Evolutionary conservation across 139 green algal species (phyloP).

Genomic region (Edaphochlamys debaryana): DNA sequence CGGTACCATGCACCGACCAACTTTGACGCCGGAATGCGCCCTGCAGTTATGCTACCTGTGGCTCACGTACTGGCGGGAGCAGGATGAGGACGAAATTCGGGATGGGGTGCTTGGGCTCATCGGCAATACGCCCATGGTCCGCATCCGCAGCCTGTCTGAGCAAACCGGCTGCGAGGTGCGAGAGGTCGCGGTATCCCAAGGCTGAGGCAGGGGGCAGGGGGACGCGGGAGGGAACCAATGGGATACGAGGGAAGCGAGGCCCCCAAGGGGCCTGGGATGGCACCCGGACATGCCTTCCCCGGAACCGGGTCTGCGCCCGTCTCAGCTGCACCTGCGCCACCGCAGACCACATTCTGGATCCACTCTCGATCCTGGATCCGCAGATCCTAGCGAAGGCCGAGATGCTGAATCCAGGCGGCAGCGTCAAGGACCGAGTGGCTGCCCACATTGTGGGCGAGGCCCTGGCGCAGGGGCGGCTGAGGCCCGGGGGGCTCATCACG

Average conservation of each 20-base stretch:
- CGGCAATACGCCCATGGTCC: constrained; percentile 87
- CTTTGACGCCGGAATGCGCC: not conserved
- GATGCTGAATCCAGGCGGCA: constrained; percentile 92
- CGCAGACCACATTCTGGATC: too few species aligned
- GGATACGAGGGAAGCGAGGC: not conserved
- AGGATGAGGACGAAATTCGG: not conserved
- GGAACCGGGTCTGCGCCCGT: not conserved
- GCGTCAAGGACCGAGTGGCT: constrained; percentile 94
- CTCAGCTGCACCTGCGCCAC: too few species aligned
- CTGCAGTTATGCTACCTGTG: constrained; percentile 21
- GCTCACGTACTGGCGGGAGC: not conserved
- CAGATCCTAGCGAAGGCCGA: constrained; percentile 92
- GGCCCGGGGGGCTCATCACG: constrained; percentile 83
- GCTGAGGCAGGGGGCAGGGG: too few species aligned
- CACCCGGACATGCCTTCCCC: too few species aligned
- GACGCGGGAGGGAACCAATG: not conserved
- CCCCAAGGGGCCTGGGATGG: not conserved
- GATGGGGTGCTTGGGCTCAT: constrained; percentile 74
- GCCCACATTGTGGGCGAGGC: constrained; percentile 85
- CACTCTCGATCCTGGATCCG: too few species aligned
- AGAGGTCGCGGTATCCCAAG: too few species aligned
- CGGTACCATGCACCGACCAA: not conserved
- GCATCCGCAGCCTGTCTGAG: constrained; percentile 77
- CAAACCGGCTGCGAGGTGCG: constrained; percentile 83
- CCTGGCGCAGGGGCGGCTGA: constrained; percentile 64